Base-by-base conservation (phyloP, 805 yeast genomes). In the Candida sphagnicola region DNA sequence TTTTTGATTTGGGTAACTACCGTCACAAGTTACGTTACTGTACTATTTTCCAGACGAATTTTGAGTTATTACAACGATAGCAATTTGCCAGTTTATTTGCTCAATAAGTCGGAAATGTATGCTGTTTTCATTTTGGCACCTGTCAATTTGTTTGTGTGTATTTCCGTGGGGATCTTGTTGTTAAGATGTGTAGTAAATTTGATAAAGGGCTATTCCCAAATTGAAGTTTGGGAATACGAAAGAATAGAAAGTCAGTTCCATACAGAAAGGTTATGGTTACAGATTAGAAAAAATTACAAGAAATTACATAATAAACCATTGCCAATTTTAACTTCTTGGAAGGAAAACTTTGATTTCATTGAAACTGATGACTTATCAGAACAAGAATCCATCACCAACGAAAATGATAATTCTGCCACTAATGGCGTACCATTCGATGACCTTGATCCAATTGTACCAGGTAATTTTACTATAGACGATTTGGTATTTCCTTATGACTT, bases 171-270 rank as follows among this genome's bases (percentile, higher is more conserved):
- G 0, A 47, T 85, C 3, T 65, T 93, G 39, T 65, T 80, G 14
- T 33, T 80, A 2, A 70, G 96, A 49, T 82, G 89, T 38, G 13
- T 82, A 2, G 56, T 67, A 28, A 78, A 80, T 51, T 65, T 78
- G 44, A 45, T 74, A 1, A 61, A 68, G 19, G 96, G 96, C 18
- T 82, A 77, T 75, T 81, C 97, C 1, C 95, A 87, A 55, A 90
- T 91, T 38, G 99, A 91, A 62, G 67, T 74, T 2, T 91, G 99
- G 99, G 98, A 91, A 52, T 59, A 69, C 59, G 98, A 93, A 47
- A 72, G 98, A 48, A 68, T 87, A 2, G 88, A 79, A 37, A 65
- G 79, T 3, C 84, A 84, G 45, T 75, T 79, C 41, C 70, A 75
- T 37, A 71, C 75, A 2, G 78, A 72, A 31, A 61, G 74, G 34